Conservation (phyloP, 495 filamentous ascomycete genomes). For the Niebla homalea region DNA sequence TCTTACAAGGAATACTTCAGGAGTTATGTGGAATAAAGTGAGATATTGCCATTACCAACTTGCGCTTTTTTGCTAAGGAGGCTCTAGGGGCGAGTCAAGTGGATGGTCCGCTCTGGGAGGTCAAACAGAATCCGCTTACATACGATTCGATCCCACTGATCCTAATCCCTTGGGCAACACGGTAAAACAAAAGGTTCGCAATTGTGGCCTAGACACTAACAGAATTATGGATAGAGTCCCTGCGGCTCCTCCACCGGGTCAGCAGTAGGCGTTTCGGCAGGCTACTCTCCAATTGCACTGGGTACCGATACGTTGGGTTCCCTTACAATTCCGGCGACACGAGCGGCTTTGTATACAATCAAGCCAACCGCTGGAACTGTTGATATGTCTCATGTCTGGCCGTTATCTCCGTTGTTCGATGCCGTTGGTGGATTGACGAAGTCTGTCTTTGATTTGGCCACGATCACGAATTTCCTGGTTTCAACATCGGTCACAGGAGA, state of each 20-base stretch:
- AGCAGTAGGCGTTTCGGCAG: conserved; percentile 29
- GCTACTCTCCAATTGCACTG: conserved; percentile 26
- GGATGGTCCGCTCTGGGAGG: conserved; percentile 33
- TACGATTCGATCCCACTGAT: conserved; percentile 16
- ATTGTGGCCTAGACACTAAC: background rate
- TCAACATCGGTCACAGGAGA: background rate
- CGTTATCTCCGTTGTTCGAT: conserved; percentile 18
- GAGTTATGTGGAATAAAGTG: background rate
- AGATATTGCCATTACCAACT: background rate
- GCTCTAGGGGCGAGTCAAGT: conserved; percentile 23
- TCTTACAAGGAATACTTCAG: background rate
- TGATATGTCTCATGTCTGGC: conserved; percentile 13
- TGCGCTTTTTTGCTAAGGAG: background rate
- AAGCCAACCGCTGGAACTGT: conserved; percentile 19
- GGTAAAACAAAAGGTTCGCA: background rate
- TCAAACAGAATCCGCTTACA: conserved; percentile 31
- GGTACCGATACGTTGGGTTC: conserved; percentile 34
- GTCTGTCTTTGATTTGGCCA: conserved; percentile 15
- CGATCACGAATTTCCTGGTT: conserved; percentile 14
- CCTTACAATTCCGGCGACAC: conserved; percentile 24
- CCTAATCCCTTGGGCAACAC: conserved; percentile 17
- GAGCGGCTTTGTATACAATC: conserved; percentile 27
- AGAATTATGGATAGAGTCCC: conserved; percentile 16
- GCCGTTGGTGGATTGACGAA: conserved; percentile 26
- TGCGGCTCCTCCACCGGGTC: conserved; percentile 35